A percentile compares a stretch with the other conserved stretches of the same genome.
These are phyloP conservation scores for Phytopythium vexans DNA, from an alignment of 352 stramenopile genomes.

Conservation along the genomic window DNA sequence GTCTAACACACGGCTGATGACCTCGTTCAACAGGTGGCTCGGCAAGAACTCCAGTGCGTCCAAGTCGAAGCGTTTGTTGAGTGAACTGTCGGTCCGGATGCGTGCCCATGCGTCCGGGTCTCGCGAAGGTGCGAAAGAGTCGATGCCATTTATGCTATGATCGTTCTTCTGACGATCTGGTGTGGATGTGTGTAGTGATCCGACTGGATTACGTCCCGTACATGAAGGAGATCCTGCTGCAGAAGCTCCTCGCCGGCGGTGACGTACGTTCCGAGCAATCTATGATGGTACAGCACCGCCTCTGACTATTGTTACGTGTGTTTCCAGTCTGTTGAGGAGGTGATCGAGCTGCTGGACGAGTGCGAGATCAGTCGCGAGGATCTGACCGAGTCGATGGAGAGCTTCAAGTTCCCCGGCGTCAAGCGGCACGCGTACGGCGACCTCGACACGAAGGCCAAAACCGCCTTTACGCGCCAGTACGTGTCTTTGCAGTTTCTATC, in stretches of 20 bases:
- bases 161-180: conserved; percentile 2
- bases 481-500: conserved; percentile 6
- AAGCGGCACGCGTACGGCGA: conserved; percentile 74
- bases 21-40: conserved; percentile 86
- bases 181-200: conserved; percentile 47
- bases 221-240: conserved; percentile 89
- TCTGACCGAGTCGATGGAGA: conserved; percentile 96
- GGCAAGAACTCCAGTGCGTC: conserved; percentile 96
- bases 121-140: conserved; percentile 49
- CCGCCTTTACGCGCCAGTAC: conserved; percentile 91
- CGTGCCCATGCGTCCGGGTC: conserved; percentile 80
- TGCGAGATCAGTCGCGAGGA: conserved; percentile 98
- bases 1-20: neutral
- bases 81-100: conserved; percentile 96
- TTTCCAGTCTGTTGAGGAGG: conserved; percentile 74
- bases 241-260: conserved; percentile 68
- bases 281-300: conserved; percentile 1
- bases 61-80: conserved; percentile 94
- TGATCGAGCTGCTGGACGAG: conserved; percentile 94
- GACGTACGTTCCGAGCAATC: conserved; percentile 36
- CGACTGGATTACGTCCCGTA: conserved; percentile 86
- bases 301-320: neutral
- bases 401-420: conserved; percentile 77
- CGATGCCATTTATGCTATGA: neutral
- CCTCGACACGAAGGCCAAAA: conserved; percentile 89